Percentiles rank a stretch among this genome's conserved stretches.
Conservation (phyloP, 2,329 filamentous ascomycete genomes). For the Ceratocystis albifundus region DNA sequence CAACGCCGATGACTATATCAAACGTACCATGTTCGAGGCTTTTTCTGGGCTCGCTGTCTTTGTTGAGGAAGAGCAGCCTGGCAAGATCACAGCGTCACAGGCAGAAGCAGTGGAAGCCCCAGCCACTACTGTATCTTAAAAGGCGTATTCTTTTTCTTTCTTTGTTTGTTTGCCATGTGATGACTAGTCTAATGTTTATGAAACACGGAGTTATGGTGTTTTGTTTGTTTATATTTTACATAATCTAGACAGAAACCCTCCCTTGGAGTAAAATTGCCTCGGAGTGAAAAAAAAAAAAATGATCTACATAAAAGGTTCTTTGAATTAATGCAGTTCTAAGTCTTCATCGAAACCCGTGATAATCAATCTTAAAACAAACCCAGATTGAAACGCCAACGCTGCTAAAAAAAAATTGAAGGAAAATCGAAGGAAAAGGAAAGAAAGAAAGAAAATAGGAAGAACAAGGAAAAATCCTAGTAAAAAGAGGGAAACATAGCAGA, state of each 20-base stretch:
- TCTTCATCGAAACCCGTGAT: conserved; percentile 7
- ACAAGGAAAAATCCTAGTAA: not conserved
- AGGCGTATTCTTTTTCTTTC: not conserved
- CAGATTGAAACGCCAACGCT: conserved; percentile 19
- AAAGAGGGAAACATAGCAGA: not conserved
- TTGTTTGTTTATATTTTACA: conserved; percentile 8
- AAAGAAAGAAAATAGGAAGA: not conserved
- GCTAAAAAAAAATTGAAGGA: not conserved
- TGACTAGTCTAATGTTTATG: conserved; percentile 11
- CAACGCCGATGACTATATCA: conserved; percentile 68
- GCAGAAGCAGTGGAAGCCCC: not conserved
- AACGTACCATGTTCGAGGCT: conserved; percentile 71
- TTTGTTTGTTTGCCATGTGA: not conserved
- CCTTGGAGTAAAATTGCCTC: not conserved
- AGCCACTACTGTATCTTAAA: not conserved
- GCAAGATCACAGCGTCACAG: conserved; percentile 27
- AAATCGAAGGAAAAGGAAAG: not conserved
- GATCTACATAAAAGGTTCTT: not conserved
- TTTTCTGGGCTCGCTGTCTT: conserved; percentile 85
- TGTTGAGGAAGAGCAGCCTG: conserved; percentile 60
- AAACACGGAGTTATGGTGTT: conserved; percentile 12
- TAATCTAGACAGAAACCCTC: not conserved
- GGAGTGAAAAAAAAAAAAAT: too few relatives aligned
- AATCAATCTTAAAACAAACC: conserved; percentile 17
- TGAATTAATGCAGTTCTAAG: conserved; percentile 13